Conservation (phyloP, 345 rosid genomes). For the Rhizophora mangle region DNA sequence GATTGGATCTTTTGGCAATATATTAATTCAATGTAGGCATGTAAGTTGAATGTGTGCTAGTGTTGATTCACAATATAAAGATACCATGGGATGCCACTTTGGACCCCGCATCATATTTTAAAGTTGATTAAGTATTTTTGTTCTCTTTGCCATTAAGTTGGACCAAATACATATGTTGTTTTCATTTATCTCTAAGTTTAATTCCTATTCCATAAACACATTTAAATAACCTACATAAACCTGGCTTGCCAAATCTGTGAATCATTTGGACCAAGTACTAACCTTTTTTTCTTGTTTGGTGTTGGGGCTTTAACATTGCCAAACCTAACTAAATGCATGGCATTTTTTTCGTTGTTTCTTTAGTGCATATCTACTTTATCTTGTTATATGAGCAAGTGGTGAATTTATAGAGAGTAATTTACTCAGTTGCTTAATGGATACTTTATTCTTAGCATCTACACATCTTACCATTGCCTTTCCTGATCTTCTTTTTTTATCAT, state of each 20-base stretch:
- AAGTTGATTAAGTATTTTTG: no score
- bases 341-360: no score
- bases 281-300: no score
- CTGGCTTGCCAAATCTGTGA: slow-evolving; percentile 5
- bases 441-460: background rate
- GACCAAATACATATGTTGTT: background rate
- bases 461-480: slow-evolving; percentile 2
- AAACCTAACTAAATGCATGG: no score
- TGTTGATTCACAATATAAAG: slow-evolving; percentile 84
- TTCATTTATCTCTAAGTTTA: background rate
- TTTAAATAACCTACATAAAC: background rate
- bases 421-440: background rate
- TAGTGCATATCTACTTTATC: no score
- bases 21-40: slow-evolving; percentile 20
- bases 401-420: no score
- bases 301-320: no score
- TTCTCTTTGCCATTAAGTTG: no score
- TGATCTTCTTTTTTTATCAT: slow-evolving; percentile 16
- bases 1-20: background rate
- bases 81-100: slow-evolving; percentile 96
- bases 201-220: background rate
- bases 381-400: no score
- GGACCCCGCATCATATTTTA: slow-evolving; percentile 54
- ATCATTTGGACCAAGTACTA: background rate
- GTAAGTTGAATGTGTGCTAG: slow-evolving; percentile 84